These are phyloP conservation scores for Colletotrichum shisoi DNA, from an alignment of 2,329 filamentous ascomycete species.

Conservation along the genomic window DNA sequence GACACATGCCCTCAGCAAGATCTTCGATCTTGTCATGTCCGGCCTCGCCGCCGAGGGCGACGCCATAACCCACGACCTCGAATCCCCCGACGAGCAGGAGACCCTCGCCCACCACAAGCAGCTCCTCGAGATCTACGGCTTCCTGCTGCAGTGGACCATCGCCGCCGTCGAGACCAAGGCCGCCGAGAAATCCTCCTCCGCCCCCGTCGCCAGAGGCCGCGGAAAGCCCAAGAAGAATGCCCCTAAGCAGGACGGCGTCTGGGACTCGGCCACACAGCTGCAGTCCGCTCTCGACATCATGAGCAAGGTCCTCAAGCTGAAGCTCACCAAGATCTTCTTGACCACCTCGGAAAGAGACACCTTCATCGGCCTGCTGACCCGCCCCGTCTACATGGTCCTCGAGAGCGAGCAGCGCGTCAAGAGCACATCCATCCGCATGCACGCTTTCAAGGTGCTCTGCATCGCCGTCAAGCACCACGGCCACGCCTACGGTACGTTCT, in stretches of 20 bases:
- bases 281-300: constrained; percentile 90
- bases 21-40: constrained; percentile 88
- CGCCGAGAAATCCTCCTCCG: constrained; percentile 82
- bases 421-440: constrained; percentile 88
- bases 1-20: constrained; percentile 84
- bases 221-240: constrained; percentile 81
- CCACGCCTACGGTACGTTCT: constrained; percentile 81
- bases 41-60: constrained; percentile 87
- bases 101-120: constrained; percentile 86
- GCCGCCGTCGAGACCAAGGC: constrained; percentile 93
- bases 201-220: constrained; percentile 74
- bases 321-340: constrained; percentile 89
- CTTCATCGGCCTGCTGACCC: constrained; percentile 88
- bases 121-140: constrained; percentile 91
- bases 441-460: constrained; percentile 95
- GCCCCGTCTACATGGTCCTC: constrained; percentile 90
- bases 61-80: constrained; percentile 82
- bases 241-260: constrained; percentile 74
- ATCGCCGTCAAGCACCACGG: constrained; percentile 98
- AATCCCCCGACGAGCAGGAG: constrained; percentile 87
- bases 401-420: constrained; percentile 95
- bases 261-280: constrained; percentile 89
- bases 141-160: constrained; percentile 93
- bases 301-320: constrained; percentile 94
- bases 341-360: constrained; percentile 97